Evolutionary conservation across 1,139 yeast species (phyloP).

Genomic region (Candida sp.): DNA sequence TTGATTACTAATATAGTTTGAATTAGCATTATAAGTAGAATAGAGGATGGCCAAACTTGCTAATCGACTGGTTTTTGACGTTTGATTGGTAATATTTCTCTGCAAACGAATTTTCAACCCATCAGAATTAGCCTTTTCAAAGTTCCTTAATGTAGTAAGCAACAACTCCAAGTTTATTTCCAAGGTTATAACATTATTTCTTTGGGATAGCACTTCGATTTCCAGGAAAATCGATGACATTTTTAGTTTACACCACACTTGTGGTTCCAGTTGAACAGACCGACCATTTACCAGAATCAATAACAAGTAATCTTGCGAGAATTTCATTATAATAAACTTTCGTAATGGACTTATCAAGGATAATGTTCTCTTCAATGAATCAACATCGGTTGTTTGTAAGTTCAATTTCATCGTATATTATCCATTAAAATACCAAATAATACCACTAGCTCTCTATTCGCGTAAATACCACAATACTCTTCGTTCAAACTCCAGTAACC

Average conservation of each 20-base stretch:
- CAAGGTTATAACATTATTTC: conserved; percentile 48
- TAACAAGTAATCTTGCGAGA: conserved; percentile 42
- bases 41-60: conserved; percentile 55
- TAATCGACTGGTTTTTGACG: conserved; percentile 29
- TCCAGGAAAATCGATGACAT: conserved; percentile 44
- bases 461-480: no score
- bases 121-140: conserved; percentile 49
- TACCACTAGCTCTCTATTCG: no score
- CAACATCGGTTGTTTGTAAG: conserved; percentile 27
- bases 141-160: conserved; percentile 50
- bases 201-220: conserved; percentile 41
- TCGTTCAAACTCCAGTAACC: neutral
- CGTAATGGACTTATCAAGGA: conserved; percentile 27
- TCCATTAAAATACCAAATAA: neutral
- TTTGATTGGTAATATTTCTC: conserved; percentile 30
- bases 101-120: conserved; percentile 53
- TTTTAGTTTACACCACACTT: conserved; percentile 56
- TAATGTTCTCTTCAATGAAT: conserved; percentile 25
- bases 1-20: conserved; percentile 49
- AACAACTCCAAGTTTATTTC: conserved; percentile 57
- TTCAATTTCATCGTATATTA: conserved; percentile 28
- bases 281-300: conserved; percentile 46
- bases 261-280: conserved; percentile 50
- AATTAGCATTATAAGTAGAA: conserved; percentile 26
- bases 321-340: conserved; percentile 36